phyloP scores from a whole-genome alignment of 202 grass and related monocot species.

The Bolboschoenoplectus hybrid region DNA sequence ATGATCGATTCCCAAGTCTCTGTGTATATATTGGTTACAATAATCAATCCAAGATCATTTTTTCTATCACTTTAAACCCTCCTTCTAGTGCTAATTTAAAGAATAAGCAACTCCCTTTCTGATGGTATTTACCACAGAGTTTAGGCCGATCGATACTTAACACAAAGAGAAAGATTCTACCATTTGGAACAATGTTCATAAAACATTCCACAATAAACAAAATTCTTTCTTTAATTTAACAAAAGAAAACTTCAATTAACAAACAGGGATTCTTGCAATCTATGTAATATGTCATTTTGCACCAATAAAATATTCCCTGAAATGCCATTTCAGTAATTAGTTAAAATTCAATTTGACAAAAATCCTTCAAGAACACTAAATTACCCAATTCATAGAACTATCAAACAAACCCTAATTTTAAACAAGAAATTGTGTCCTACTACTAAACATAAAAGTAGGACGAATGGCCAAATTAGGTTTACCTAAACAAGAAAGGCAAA shows the following conservation, averaged over 20 bases:
- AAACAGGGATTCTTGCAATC: neutral
- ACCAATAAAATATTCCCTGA: neutral
- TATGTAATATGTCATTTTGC: neutral
- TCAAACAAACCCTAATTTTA: neutral
- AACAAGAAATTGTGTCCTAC: neutral
- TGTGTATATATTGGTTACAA: neutral
- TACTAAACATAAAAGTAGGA: neutral
- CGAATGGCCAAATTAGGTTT: neutral
- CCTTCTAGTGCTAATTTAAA: neutral
- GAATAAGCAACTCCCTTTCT: neutral
- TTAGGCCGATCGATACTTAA: neutral
- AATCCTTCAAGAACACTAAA: neutral
- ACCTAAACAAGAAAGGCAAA: neutral
- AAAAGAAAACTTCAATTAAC: neutral
- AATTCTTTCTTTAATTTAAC: neutral
- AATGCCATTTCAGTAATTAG: neutral
- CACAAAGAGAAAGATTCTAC: neutral
- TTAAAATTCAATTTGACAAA: neutral
- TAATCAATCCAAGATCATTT: neutral
- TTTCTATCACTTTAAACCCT: too few species aligned
- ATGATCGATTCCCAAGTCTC: neutral
- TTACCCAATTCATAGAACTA: conserved; percentile 5
- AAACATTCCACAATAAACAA: neutral
- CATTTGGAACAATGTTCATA: neutral
- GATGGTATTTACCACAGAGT: neutral